Evolutionary conservation across 1,284 basidiomycete genomes (phyloP), one percentile per base, ranked within the genome.

Genomic region (Peniophora sp.): DNA sequence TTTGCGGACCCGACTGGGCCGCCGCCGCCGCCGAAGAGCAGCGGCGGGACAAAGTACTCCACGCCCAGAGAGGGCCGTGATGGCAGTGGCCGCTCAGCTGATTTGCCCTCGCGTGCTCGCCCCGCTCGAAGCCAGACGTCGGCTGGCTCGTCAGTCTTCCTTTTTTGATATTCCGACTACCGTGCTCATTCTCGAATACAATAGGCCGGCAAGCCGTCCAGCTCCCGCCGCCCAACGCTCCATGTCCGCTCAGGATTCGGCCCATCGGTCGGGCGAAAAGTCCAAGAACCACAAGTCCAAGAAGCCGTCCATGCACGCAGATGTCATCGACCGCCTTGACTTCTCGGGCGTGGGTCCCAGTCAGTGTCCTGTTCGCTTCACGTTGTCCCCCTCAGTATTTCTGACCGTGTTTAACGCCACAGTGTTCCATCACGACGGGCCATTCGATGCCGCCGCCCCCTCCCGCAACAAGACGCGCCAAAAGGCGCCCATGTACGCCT

Each of bases 371-470:
- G 50, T 49, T 55, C 18, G 24, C 49, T 39, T 54, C 51, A 49
- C 23, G 50, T 53, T 44, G 49, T 46, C 47, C 39, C 48, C 46
- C 52, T 47, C 45, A 27, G n/a, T n/a, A n/a, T n/a, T 32, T 12
- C 27, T 12, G 12, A 32, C 27, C 12, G 6, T 6, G 6, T 32
- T 12, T 32, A 32, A 32, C 27, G 32, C 42, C 20, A 17, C 57
- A 91, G 88, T 88, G 79, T 88, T 91, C 68, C 88, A 92, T 62
- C 89, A 92, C 60, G 89, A 92, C 61, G 88, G 89, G 22, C 88
- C 88, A 6, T 92, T 92, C 63, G 88, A 92, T 63, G 89, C 89
- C 24, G 91, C 88, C 62, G 88, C 88, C 1, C 89, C 89, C 1
- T 89, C 88, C 51, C 84, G 89, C 60, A 92, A 92, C 68, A 80